Conservation (phyloP, 305 asterid species). For the Fraxinus xanthoxyloides region DNA sequence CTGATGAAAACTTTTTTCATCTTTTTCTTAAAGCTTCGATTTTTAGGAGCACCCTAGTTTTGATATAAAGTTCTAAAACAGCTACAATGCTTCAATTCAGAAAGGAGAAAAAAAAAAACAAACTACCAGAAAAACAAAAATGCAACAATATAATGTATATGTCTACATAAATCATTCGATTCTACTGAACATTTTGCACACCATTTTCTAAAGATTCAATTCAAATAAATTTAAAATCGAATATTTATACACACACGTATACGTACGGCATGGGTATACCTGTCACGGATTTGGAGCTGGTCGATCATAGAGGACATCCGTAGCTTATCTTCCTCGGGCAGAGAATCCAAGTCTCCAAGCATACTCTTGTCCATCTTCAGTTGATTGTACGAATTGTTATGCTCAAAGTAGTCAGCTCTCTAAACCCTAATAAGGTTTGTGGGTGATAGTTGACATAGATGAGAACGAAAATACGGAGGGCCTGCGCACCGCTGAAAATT, state of each 20-base stretch:
- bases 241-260: background rate
- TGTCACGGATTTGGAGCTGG: slow-evolving; percentile 87
- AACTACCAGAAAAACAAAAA: too few relatives aligned
- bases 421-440: slow-evolving; percentile 33
- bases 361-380: slow-evolving; percentile 70
- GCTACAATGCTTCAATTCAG: background rate
- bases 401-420: slow-evolving; percentile 5
- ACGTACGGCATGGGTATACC: slow-evolving; percentile 25
- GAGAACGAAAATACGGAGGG: background rate
- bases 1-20: background rate
- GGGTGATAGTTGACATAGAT: background rate
- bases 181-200: background rate
- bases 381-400: slow-evolving; percentile 7
- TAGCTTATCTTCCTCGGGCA: slow-evolving; percentile 78
- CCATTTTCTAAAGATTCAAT: background rate
- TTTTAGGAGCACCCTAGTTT: background rate
- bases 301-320: slow-evolving; percentile 79
- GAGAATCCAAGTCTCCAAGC: slow-evolving; percentile 83
- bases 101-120: too few relatives aligned
- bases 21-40: background rate
- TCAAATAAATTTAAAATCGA: background rate
- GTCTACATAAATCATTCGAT: background rate
- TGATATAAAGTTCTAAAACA: background rate
- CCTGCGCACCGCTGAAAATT: background rate
- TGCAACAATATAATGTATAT: background rate